phyloP scores from a whole-genome alignment of 768 basidiomycete species.

The Lanmaoa pseudosensibilis region DNA sequence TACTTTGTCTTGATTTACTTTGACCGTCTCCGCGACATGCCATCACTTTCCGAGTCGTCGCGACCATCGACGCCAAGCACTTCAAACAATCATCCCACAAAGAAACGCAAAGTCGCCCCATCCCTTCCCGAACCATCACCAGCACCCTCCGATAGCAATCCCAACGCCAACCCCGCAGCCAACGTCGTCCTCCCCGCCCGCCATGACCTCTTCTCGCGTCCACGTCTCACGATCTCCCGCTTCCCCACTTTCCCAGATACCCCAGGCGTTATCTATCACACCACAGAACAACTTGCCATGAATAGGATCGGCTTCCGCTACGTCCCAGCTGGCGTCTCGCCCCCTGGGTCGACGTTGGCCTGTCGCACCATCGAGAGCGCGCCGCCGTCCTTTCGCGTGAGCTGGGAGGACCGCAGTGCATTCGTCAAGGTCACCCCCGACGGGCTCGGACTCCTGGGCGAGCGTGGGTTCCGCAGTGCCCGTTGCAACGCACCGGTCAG shows the following conservation, averaged over 20 bases:
- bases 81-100: slow-evolving; percentile 19
- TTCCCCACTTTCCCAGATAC: slow-evolving; percentile 67
- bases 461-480: slow-evolving; percentile 88
- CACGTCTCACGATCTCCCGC: slow-evolving; percentile 71
- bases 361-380: slow-evolving; percentile 82
- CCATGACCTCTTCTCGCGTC: slow-evolving; percentile 67
- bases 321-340: slow-evolving; percentile 72
- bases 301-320: slow-evolving; percentile 83
- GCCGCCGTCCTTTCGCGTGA: slow-evolving; percentile 68
- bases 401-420: slow-evolving; percentile 89
- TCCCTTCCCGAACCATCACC: slow-evolving; percentile 47
- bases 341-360: slow-evolving; percentile 52
- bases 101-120: slow-evolving; percentile 57
- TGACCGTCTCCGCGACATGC: slow-evolving; percentile 1
- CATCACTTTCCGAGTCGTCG: slow-evolving; percentile 30
- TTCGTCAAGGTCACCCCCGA: slow-evolving; percentile 80
- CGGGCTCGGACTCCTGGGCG: slow-evolving; percentile 72
- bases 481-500: slow-evolving; percentile 87
- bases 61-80: slow-evolving; percentile 35
- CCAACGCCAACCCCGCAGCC: slow-evolving; percentile 31
- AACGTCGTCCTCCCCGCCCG: slow-evolving; percentile 61
- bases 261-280: slow-evolving; percentile 53
- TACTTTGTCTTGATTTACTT: too few species aligned
- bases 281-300: slow-evolving; percentile 68
- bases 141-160: slow-evolving; percentile 55